phyloP scores from a whole-genome alignment of 148 eudicot species.

The Salicornia ramosissima region DNA sequence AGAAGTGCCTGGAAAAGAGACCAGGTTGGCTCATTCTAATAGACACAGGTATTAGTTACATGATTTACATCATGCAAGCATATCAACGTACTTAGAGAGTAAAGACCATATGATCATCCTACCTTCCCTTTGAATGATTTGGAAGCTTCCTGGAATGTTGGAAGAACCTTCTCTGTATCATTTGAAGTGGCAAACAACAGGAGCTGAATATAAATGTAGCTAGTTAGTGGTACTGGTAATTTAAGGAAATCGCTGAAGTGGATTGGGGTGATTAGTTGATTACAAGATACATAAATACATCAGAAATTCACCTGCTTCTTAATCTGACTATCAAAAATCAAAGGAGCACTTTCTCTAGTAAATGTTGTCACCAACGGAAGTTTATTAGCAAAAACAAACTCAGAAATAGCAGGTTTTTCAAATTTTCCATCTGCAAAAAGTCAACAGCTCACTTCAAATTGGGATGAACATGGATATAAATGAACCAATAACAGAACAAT shows the following conservation, averaged over 20 bases:
- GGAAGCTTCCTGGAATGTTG: slow-evolving; percentile 77
- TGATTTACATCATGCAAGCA: background rate
- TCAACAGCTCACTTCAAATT: background rate
- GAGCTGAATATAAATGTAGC: slow-evolving; percentile 38
- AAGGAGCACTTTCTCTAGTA: slow-evolving; percentile 66
- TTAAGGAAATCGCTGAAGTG: background rate
- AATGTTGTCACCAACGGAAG: slow-evolving; percentile 78
- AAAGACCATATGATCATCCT: slow-evolving; percentile 9
- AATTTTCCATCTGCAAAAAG: slow-evolving; percentile 64
- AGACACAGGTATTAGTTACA: too few species aligned
- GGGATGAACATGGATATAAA: background rate
- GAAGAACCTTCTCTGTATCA: slow-evolving; percentile 57
- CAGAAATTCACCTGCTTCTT: slow-evolving; percentile 62
- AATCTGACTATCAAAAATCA: slow-evolving; percentile 75
- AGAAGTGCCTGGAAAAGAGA: background rate
- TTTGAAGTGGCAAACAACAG: slow-evolving; percentile 75
- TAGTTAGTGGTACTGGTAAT: slow-evolving; percentile 15
- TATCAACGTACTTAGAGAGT: background rate
- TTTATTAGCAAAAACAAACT: slow-evolving; percentile 80
- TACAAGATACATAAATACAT: too few species aligned
- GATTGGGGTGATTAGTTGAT: background rate
- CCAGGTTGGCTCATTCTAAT: background rate
- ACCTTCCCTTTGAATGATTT: slow-evolving; percentile 87
- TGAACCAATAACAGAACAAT: background rate
- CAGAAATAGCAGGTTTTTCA: slow-evolving; percentile 55